phyloP scores from a whole-genome alignment of 2,329 filamentous ascomycete species.

The Exophiala alcalophila region DNA sequence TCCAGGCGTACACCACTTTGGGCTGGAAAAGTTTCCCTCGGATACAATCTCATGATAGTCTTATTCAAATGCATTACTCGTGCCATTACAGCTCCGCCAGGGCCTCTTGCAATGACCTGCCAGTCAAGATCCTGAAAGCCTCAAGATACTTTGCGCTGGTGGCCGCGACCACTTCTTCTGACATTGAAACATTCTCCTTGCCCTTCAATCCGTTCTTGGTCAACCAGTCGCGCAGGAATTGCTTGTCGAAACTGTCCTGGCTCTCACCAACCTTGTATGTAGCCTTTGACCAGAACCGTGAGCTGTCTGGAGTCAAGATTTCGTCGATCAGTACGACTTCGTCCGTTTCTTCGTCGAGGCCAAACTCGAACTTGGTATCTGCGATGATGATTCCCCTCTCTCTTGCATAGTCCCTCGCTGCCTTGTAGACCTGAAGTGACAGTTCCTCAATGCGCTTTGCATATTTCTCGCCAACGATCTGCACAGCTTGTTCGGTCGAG shows the following conservation, averaged over 20 bases:
- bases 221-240: conserved; percentile 79
- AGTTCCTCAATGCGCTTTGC: conserved; percentile 64
- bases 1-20: no score
- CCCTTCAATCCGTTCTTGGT: conserved; percentile 69
- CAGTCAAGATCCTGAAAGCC: conserved; percentile 68
- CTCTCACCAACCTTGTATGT: conserved; percentile 69
- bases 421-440: conserved; percentile 61
- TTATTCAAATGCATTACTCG: no score
- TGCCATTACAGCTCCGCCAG: conserved; percentile 17
- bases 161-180: conserved; percentile 64
- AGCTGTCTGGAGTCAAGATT: conserved; percentile 79
- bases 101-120: conserved; percentile 42
- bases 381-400: conserved; percentile 72
- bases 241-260: conserved; percentile 87
- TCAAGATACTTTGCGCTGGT: conserved; percentile 73
- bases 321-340: conserved; percentile 77
- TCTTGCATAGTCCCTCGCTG: conserved; percentile 61
- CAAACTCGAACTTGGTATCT: conserved; percentile 76
- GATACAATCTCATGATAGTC: no score
- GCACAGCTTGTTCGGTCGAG: conserved; percentile 59
- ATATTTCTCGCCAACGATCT: conserved; percentile 63
- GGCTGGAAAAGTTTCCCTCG: no score
- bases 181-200: conserved; percentile 69
- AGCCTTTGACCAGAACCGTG: conserved; percentile 79
- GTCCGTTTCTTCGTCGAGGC: conserved; percentile 61